Percentiles rank a stretch among this genome's conserved stretches.
Conservation (phyloP, 2,329 filamentous ascomycete species). For the Phialophora macrospora region DNA sequence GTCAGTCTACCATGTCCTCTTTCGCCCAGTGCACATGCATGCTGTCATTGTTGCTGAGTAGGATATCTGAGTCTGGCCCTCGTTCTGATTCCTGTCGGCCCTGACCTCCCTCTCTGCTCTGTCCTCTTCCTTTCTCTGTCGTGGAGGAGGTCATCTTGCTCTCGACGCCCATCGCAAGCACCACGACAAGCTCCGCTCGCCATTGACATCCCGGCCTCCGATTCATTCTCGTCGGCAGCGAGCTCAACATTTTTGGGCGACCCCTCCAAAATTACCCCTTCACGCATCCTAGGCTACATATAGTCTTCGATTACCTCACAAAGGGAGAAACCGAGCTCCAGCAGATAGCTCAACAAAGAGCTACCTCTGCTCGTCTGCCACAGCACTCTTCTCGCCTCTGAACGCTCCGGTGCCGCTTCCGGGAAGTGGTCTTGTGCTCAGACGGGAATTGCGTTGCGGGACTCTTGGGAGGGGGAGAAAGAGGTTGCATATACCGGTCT, state of each 20-base stretch:
- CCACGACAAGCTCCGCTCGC: neutral
- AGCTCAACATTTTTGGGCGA: slow-evolving; percentile 16
- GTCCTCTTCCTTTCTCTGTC: slow-evolving; percentile 11
- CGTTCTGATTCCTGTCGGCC: neutral
- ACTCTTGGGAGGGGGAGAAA: slow-evolving; percentile 16
- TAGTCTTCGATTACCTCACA: slow-evolving; percentile 8
- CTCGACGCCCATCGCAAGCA: neutral
- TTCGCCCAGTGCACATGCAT: slow-evolving; percentile 23
- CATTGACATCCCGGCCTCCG: slow-evolving; percentile 3
- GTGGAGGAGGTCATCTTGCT: neutral
- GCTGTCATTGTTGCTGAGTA: slow-evolving; percentile 16
- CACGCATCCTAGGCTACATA: slow-evolving; percentile 3
- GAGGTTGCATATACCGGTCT: slow-evolving; percentile 23
- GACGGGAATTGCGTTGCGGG: slow-evolving; percentile 22
- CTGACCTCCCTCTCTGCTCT: neutral
- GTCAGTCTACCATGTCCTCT: neutral
- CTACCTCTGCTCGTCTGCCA: slow-evolving; percentile 15
- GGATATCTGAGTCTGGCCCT: neutral
- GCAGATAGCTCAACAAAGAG: slow-evolving; percentile 14
- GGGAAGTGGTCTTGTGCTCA: slow-evolving; percentile 34
- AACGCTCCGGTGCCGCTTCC: slow-evolving; percentile 32
- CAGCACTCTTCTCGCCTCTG: slow-evolving; percentile 22
- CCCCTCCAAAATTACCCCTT: slow-evolving; percentile 12
- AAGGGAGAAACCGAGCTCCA: slow-evolving; percentile 1
- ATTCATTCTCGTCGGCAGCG: slow-evolving; percentile 26